A percentile compares a stretch with the other conserved stretches of the same genome.
Conservation (phyloP, 805 yeast species). For the Grigorovia jiainica region DNA sequence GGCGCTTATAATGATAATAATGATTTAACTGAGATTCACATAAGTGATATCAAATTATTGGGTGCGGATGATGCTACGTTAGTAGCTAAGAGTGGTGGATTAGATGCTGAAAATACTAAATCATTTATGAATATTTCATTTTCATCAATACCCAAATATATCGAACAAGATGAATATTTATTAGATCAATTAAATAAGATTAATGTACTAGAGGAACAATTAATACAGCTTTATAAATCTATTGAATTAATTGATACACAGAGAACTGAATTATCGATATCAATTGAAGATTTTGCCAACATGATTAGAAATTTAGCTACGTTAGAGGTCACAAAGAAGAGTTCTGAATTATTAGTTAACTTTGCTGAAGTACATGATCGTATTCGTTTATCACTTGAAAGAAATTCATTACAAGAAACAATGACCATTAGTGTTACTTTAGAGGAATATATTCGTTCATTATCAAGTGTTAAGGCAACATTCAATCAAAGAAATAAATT, state of each 20-base stretch:
- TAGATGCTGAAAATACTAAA: conserved; percentile 47
- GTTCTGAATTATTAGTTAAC: conserved; percentile 53
- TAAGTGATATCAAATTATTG: conserved; percentile 25
- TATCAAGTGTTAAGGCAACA: conserved; percentile 64
- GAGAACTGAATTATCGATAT: conserved; percentile 59
- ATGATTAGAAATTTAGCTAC: conserved; percentile 53
- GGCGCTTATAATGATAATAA: conserved; percentile 37
- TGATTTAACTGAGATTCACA: conserved; percentile 30
- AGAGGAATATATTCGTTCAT: conserved; percentile 75
- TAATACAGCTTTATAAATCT: conserved; percentile 58
- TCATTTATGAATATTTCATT: conserved; percentile 65
- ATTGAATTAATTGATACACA: conserved; percentile 67
- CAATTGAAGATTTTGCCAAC: conserved; percentile 58
- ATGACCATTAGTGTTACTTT: conserved; percentile 77
- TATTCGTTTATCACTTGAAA: conserved; percentile 62
- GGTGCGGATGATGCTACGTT: conserved; percentile 27
- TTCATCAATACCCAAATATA: conserved; percentile 55
- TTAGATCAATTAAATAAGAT: conserved; percentile 57
- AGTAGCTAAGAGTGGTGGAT: conserved; percentile 22
- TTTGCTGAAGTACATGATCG: conserved; percentile 66
- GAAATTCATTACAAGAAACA: conserved; percentile 77
- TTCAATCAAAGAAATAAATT: conserved; percentile 65
- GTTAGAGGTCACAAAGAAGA: conserved; percentile 61
- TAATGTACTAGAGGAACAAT: conserved; percentile 63
- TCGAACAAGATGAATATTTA: conserved; percentile 75